Conservation (phyloP, 2,329 filamentous ascomycete genomes). For the Coniochaeta prunicola region DNA sequence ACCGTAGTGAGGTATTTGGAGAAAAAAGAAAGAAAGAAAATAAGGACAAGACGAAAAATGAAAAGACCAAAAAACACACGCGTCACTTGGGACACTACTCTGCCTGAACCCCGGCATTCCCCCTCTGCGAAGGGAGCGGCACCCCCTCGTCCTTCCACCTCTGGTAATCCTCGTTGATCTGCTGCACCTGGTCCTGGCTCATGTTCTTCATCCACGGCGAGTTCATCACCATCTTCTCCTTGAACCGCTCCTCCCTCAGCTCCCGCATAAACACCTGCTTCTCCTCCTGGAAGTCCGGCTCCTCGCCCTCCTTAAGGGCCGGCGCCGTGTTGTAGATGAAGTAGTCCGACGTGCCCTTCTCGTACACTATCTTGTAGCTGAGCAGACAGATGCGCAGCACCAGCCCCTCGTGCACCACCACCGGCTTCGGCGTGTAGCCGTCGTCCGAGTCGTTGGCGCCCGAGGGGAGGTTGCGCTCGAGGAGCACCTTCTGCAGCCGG, state of each 20-base stretch:
- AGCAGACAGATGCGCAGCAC: conserved; percentile 69
- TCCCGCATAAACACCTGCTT: conserved; percentile 22
- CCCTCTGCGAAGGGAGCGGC: not conserved
- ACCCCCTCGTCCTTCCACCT: conserved; percentile 44
- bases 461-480: conserved; percentile 63
- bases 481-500: conserved; percentile 59
- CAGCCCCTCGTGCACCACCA: conserved; percentile 60
- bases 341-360: conserved; percentile 62
- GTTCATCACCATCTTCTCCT: conserved; percentile 77
- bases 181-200: conserved; percentile 68
- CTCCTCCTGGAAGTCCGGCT: conserved; percentile 43
- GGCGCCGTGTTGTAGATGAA: conserved; percentile 61
- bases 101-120: not conserved
- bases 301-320: conserved; percentile 41
- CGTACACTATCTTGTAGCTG: conserved; percentile 74
- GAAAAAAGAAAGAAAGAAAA: not conserved
- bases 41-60: not conserved
- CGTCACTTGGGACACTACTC: not conserved
- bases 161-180: conserved; percentile 60
- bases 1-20: not conserved
- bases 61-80: not conserved
- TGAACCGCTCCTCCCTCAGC: conserved; percentile 42
- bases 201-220: conserved; percentile 73
- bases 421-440: conserved; percentile 50
- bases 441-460: conserved; percentile 55